Percentiles rank a stretch among this genome's conserved stretches.
Evolutionary conservation across 169 alveolate genomes (phyloP).

Genomic region (Besnoitia besnoiti): DNA sequence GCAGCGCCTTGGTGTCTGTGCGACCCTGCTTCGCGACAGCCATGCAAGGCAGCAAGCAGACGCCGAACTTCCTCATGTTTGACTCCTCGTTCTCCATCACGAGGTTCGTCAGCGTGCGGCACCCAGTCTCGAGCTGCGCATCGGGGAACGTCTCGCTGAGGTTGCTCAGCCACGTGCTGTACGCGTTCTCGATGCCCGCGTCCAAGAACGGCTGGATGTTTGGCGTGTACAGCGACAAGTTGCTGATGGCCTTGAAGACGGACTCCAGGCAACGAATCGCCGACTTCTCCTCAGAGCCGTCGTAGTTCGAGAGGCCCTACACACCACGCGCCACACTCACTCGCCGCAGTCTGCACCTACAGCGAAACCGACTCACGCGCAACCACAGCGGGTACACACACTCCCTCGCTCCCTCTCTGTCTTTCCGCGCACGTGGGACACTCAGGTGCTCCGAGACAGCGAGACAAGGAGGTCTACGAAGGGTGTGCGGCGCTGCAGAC

Average conservation of each 20-base stretch:
- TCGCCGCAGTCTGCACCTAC: too few relatives aligned
- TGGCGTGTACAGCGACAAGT: slow-evolving; percentile 85
- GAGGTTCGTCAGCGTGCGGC: slow-evolving; percentile 87
- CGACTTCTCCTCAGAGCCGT: slow-evolving; percentile 66
- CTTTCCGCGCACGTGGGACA: too few relatives aligned
- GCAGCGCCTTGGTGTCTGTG: slow-evolving; percentile 82
- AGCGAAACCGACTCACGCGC: too few relatives aligned
- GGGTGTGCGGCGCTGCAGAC: too few relatives aligned
- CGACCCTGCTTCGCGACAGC: slow-evolving; percentile 79
- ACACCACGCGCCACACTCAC: not conserved
- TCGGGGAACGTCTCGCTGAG: slow-evolving; percentile 79
- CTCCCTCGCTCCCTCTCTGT: too few relatives aligned
- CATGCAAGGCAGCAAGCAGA: slow-evolving; percentile 82
- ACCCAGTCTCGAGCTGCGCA: slow-evolving; percentile 82
- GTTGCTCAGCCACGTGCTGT: slow-evolving; percentile 80
- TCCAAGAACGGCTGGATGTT: slow-evolving; percentile 82
- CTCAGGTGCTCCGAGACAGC: too few relatives aligned
- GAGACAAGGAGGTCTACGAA: too few relatives aligned
- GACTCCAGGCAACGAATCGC: slow-evolving; percentile 88
- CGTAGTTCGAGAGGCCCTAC: slow-evolving; percentile 64
- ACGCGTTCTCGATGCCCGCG: slow-evolving; percentile 77
- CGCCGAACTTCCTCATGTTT: slow-evolving; percentile 86
- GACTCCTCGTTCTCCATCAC: slow-evolving; percentile 89
- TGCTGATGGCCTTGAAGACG: slow-evolving; percentile 86
- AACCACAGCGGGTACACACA: too few relatives aligned